Conservation (phyloP, 768 basidiomycete species). For the Pulveroboletus sp. region DNA sequence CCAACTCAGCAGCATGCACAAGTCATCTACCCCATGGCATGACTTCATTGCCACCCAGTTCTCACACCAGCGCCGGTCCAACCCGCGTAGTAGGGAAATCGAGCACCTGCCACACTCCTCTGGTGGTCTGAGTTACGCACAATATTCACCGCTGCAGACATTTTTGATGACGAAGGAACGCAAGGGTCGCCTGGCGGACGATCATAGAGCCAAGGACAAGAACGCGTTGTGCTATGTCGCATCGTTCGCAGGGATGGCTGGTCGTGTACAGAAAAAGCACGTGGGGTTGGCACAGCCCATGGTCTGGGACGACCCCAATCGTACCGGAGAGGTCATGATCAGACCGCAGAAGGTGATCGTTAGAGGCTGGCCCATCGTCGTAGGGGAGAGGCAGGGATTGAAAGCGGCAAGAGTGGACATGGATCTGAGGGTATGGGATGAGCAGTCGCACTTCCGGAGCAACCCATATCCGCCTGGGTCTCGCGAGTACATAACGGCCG, state of each 20-base stretch:
- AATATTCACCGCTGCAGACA: slow-evolving; percentile 50
- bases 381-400: slow-evolving; percentile 40
- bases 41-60: slow-evolving; percentile 19
- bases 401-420: slow-evolving; percentile 33
- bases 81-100: slow-evolving; percentile 36
- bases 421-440: slow-evolving; percentile 28
- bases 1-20: slow-evolving; percentile 23
- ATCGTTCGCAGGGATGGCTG: slow-evolving; percentile 30
- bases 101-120: slow-evolving; percentile 61
- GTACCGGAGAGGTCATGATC: slow-evolving; percentile 28
- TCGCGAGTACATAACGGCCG: slow-evolving; percentile 40
- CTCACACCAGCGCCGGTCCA: slow-evolving; percentile 21
- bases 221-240: slow-evolving; percentile 19
- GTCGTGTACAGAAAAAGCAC: slow-evolving; percentile 16
- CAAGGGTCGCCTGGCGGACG: slow-evolving; percentile 55
- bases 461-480: slow-evolving; percentile 51
- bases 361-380: slow-evolving; percentile 38
- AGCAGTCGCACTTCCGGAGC: slow-evolving; percentile 29
- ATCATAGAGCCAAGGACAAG: slow-evolving; percentile 11
- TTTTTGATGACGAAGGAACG: slow-evolving; percentile 46
- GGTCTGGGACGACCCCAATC: slow-evolving; percentile 28
- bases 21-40: slow-evolving; percentile 22
- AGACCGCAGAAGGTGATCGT: slow-evolving; percentile 31
- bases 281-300: slow-evolving; percentile 15
- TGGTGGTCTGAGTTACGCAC: slow-evolving; percentile 59